Evolutionary conservation across 2,329 filamentous ascomycete species (phyloP), one percentile per base, ranked within the genome.

Genomic region (Neoarthrinium moseri): DNA sequence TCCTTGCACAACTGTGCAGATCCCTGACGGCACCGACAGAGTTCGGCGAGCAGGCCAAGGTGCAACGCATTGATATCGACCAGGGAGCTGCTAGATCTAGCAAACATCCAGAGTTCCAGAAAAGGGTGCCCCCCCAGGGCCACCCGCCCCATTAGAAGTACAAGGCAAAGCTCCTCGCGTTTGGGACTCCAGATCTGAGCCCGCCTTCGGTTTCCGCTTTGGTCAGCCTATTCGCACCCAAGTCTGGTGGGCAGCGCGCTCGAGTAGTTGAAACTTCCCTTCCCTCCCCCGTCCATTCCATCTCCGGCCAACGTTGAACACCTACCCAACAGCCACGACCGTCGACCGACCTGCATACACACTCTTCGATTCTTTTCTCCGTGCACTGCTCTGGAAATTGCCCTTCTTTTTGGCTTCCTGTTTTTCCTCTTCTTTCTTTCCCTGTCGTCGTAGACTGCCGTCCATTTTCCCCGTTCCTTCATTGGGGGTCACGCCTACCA

Each of bases 11-110:
- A 41, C 18, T 41, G n/a, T 15, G 38, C 23, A 32, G 24, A 42
- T 30, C 39, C 39, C 27, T 42, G 35, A 22, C 20, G 15, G 32
- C 20, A 32, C 39, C 35, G 34, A 39, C 46, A 43, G 29, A 42
- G 37, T 47, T 42, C 39, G 32, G 44, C 38, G 34, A 37, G 43
- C 33, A 45, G 29, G 24, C 24, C 30, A 43, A 49, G 42, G 32
- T 46, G 36, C 37, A 37, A 46, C 47, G 47, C 47, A 49, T 49
- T 45, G 47, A 49, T 46, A 41, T 36, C 26, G 32, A 42, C 43
- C 43, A 44, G 47, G 47, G 34, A 40, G 22, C 37, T 48, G 23
- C 46, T 48, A 29, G 35, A 48, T 48, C 34, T 36, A 42, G 41
- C 21, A 24, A 44, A 29, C 30, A 35, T n/a, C 41, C 32, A 43